phyloP scores from a whole-genome alignment of 345 rosid genomes.

The Eucalyptus curtisii region DNA sequence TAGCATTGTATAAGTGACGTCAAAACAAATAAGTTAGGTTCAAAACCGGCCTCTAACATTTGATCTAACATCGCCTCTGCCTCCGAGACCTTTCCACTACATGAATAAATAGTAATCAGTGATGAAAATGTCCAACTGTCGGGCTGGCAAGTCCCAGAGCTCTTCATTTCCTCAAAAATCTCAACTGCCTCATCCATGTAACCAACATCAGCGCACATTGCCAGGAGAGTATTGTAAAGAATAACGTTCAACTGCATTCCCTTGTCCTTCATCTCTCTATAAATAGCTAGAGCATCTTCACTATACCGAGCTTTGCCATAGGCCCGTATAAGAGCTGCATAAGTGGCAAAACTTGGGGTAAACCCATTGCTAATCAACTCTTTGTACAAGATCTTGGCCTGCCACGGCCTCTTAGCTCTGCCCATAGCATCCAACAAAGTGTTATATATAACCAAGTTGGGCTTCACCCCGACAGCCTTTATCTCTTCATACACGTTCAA shows the following conservation, averaged over 20 bases:
- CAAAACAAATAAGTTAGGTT: conserved; percentile 72
- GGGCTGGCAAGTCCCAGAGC: conserved; percentile 40
- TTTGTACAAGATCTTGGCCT: conserved; percentile 51
- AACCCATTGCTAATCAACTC: conserved; percentile 60
- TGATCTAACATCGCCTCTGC: conserved; percentile 62
- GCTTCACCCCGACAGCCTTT: conserved; percentile 74
- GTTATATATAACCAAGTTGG: conserved; percentile 55
- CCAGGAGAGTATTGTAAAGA: conserved; percentile 73
- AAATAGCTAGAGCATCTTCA: conserved; percentile 54
- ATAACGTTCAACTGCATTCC: conserved; percentile 39
- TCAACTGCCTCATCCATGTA: conserved; percentile 50
- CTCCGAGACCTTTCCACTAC: conserved; percentile 67
- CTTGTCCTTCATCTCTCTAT: conserved; percentile 78
- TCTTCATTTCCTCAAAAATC: conserved; percentile 65
- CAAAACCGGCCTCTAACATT: conserved; percentile 73
- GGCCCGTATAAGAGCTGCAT: conserved; percentile 69
- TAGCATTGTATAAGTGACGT: conserved; percentile 96
- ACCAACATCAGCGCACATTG: conserved; percentile 92
- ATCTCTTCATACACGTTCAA: conserved; percentile 86
- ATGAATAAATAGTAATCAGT: conserved; percentile 63
- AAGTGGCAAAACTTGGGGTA: conserved; percentile 49
- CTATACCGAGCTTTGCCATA: conserved; percentile 76
- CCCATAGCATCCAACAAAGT: conserved; percentile 87
- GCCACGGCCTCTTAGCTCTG: conserved; percentile 95
- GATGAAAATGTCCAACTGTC: conserved; percentile 97